A percentile compares a stretch with the other conserved stretches of the same genome.
Evolutionary conservation across 2,329 filamentous ascomycete genomes (phyloP).

Genomic region (Aspergillus quadricinctus): DNA sequence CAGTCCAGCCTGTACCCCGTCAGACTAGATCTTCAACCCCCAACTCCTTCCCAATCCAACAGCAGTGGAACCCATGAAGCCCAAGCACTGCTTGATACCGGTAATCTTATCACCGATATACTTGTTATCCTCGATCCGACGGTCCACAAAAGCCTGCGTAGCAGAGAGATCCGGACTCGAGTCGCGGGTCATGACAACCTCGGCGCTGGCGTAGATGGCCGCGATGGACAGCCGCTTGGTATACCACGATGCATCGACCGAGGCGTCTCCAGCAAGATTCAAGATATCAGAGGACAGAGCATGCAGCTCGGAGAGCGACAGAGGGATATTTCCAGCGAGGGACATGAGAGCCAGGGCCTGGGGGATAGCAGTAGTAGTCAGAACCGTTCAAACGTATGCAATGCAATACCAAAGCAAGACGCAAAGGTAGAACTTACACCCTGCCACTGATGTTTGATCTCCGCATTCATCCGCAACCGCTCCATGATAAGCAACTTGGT

Average conservation of each 20-base stretch:
- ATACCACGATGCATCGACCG: constrained; percentile 88
- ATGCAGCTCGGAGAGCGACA: constrained; percentile 73
- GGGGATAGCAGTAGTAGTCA: background rate
- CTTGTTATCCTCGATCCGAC: constrained; percentile 67
- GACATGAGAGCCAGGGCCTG: constrained; percentile 89
- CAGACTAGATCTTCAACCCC: constrained; percentile 66
- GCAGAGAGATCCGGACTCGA: constrained; percentile 66
- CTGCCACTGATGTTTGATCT: constrained; percentile 75
- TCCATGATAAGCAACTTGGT: constrained; percentile 71
- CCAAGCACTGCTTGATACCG: constrained; percentile 69
- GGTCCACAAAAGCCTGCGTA: constrained; percentile 74
- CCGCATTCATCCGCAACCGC: constrained; percentile 68
- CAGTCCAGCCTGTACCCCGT: background rate
- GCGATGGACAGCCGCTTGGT: constrained; percentile 62
- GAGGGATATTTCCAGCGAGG: constrained; percentile 70
- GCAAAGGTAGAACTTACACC: constrained; percentile 56
- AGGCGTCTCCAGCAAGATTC: constrained; percentile 75
- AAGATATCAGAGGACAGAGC: constrained; percentile 87
- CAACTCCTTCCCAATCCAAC: constrained; percentile 85
- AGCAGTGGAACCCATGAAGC: constrained; percentile 71
- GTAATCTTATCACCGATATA: constrained; percentile 59
- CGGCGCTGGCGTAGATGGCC: constrained; percentile 69
- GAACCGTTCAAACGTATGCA: background rate
- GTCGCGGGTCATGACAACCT: constrained; percentile 94
- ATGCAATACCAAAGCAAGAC: constrained; percentile 4